These are phyloP conservation scores for Chalciporus piperatus DNA, from an alignment of 768 basidiomycete species.

Conservation along the genomic window DNA sequence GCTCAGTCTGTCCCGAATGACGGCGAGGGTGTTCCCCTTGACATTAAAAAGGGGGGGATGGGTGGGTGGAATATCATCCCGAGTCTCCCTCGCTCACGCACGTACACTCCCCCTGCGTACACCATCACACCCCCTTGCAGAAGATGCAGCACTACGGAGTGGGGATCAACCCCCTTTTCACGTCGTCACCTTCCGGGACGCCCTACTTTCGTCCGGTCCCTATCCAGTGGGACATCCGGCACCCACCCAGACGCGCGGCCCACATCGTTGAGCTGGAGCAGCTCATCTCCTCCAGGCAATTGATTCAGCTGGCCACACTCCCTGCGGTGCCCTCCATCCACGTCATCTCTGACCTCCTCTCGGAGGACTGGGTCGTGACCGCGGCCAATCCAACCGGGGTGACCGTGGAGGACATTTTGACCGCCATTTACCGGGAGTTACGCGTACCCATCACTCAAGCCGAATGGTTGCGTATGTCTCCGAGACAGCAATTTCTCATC, in stretches of 20 bases:
- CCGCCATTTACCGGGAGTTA: slow-evolving; percentile 42
- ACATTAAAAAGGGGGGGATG: slow-evolving; percentile 18
- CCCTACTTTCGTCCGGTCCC: slow-evolving; percentile 12
- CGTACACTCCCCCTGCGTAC: neutral
- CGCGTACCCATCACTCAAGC: slow-evolving; percentile 34
- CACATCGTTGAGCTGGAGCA: slow-evolving; percentile 10
- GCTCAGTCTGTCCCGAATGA: neutral
- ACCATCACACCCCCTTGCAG: neutral
- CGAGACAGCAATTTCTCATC: slow-evolving; percentile 43
- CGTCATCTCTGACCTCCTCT: slow-evolving; percentile 47
- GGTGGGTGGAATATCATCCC: neutral
- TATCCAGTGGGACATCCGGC: slow-evolving; percentile 51
- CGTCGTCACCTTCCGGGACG: slow-evolving; percentile 9
- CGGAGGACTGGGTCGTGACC: slow-evolving; percentile 41
- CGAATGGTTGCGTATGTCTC: slow-evolving; percentile 44
- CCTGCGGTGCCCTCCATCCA: slow-evolving; percentile 39
- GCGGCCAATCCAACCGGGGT: slow-evolving; percentile 44
- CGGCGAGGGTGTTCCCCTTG: neutral
- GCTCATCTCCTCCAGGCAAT: slow-evolving; percentile 19
- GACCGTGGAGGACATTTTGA: slow-evolving; percentile 50
- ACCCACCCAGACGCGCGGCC: slow-evolving; percentile 33
- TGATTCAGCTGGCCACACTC: slow-evolving; percentile 41
- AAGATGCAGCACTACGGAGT: slow-evolving; percentile 16
- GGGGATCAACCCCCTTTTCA: slow-evolving; percentile 19
- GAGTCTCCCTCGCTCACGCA: neutral